These are phyloP conservation scores for Aphanomyces cochlioides DNA, from an alignment of 352 stramenopile species.

Conservation along the genomic window DNA sequence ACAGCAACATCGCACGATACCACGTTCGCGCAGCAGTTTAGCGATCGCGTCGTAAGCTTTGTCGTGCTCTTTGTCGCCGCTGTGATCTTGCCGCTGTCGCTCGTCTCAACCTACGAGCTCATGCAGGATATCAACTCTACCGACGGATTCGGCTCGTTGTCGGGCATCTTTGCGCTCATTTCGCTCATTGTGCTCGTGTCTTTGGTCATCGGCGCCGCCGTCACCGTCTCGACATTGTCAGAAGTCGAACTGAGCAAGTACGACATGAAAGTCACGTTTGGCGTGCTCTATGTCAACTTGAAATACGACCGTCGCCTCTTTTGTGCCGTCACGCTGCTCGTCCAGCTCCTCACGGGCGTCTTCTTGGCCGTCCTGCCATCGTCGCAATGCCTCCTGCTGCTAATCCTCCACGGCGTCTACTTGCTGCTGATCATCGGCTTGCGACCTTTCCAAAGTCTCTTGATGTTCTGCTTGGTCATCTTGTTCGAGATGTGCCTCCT, in stretches of 20 bases:
- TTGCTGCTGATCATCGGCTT: constrained; percentile 46
- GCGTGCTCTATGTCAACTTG: constrained; percentile 59
- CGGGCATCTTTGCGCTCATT: constrained; percentile 41
- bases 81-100: constrained; percentile 53
- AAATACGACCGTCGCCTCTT: constrained; percentile 61
- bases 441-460: constrained; percentile 36
- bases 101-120: constrained; percentile 64
- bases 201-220: constrained; percentile 41
- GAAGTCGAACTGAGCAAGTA: constrained; percentile 57
- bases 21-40: not conserved
- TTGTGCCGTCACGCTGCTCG: constrained; percentile 49
- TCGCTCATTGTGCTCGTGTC: constrained; percentile 48
- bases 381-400: constrained; percentile 52
- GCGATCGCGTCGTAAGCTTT: constrained; percentile 50
- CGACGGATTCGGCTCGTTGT: constrained; percentile 34
- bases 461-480: not conserved
- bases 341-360: constrained; percentile 56
- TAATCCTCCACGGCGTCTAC: constrained; percentile 53
- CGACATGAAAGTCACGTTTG: constrained; percentile 56
- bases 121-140: constrained; percentile 44
- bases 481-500: constrained; percentile 15
- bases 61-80: constrained; percentile 65
- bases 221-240: constrained; percentile 51
- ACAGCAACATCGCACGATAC: not conserved
- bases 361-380: constrained; percentile 49